A percentile compares a stretch with the other conserved stretches of the same genome.
These are phyloP conservation scores for Heterococcus sp. DNA, from an alignment of 108 stramenopile genomes.

Conservation along the genomic window DNA sequence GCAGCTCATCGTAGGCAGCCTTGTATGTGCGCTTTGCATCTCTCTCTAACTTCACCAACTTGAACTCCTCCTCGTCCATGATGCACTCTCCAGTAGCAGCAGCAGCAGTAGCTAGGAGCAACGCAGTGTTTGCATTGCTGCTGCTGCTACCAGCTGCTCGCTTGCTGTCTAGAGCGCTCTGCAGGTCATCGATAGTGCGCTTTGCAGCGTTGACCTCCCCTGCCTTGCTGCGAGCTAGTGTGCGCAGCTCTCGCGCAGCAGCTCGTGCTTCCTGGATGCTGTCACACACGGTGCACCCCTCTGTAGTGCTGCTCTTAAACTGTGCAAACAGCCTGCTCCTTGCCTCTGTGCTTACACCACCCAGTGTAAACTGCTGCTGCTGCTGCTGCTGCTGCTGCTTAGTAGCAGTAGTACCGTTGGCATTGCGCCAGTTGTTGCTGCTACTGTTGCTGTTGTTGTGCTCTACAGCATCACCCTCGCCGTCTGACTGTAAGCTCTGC, in stretches of 20 bases:
- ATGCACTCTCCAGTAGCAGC: conserved; percentile 18
- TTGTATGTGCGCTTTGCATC: conserved; percentile 20
- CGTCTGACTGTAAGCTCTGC: no score
- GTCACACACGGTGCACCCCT: neutral
- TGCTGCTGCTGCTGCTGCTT: no score
- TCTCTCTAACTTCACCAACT: conserved; percentile 4
- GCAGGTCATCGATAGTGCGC: conserved; percentile 5
- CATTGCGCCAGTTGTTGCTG: no score
- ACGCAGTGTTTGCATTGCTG: no score
- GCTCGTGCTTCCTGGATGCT: neutral
- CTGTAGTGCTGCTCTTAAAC: neutral
- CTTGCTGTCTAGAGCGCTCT: no score
- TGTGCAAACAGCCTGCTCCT: no score
- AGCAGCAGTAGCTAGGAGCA: neutral
- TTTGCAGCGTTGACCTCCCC: conserved; percentile 31
- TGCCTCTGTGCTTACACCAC: no score
- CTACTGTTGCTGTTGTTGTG: no score
- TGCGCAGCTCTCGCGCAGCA: neutral
- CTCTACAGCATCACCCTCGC: no score
- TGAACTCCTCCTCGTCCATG: conserved; percentile 46
- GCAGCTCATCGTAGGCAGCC: conserved; percentile 21
- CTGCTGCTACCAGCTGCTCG: no score
- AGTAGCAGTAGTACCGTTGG: no score
- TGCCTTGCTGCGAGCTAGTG: neutral
- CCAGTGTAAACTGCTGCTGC: no score